Base-by-base conservation (phyloP, 2,329 filamentous ascomycete genomes). In the Zymoseptoria ardabiliae region DNA sequence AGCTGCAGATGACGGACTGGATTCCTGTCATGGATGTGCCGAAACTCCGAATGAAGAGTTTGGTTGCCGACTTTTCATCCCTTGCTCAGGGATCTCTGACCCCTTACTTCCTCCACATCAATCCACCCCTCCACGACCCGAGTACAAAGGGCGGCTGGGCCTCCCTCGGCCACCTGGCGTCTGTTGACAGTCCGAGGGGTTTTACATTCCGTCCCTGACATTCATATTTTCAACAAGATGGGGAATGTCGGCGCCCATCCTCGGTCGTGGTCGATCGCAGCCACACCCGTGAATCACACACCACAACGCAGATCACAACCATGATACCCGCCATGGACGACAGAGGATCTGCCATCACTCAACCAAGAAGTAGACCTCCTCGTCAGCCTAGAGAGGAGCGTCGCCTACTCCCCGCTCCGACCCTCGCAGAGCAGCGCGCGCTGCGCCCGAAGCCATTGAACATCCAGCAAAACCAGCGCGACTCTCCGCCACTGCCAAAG, bases 201-300 rank as follows among this genome's bases (percentile, higher is more conserved):
- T 57, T 56, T 68, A 45, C 68, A 70, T 70, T 70, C 68, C 68
- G 56, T 62, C 61, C 65, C 66, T 68, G 63, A 67, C 61, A 58
- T 68, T 64, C 62, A 61, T 56, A 57, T 55, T n/a, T 51, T 59
- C 58, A 48, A 28, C 20, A n/a, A 53, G 4, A 55, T 55, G 21
- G 58, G 55, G 54, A 59, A 58, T 57, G 59, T 58, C 53, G 54
- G 25, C 55, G 25, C 45, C 45, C 56, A 52, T 41, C 21, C 19
- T 53, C 35, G n/a, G 49, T 57, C 57, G 52, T 56, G 51, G 55
- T 57, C 30, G 11, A 45, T n/a, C 13, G 10, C 17, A 45, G 35
- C 35, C 35, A 45, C 35, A 17, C 13, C 6, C 35, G 17, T 2
- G 1, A 7, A 55, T 48, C 19, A 35, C 3, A 23, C 20, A 53